These are phyloP conservation scores for Knoxia roxburghii DNA, from an alignment of 257 asterid species.

Conservation along the genomic window DNA sequence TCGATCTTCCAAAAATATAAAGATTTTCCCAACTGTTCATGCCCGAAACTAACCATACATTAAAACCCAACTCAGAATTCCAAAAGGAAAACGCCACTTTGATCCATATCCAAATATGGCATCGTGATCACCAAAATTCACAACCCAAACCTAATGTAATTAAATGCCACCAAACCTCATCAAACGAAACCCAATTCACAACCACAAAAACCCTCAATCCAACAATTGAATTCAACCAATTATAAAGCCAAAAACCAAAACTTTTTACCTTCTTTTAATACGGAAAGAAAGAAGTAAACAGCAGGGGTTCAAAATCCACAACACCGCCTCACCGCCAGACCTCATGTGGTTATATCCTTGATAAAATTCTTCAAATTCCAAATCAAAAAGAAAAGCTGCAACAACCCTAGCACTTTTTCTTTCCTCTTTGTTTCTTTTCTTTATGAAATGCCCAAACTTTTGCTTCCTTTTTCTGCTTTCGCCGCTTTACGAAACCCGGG, in stretches of 20 bases:
- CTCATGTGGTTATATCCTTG: conserved; percentile 21
- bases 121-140: conserved; percentile 3
- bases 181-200: not conserved
- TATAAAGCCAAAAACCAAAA: not conserved
- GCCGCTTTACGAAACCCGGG: not conserved
- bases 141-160: not conserved
- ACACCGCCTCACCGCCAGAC: conserved; percentile 32
- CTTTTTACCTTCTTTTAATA: conserved; percentile 39
- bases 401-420: conserved; percentile 10
- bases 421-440: conserved; percentile 7
- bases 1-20: not conserved
- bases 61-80: not conserved
- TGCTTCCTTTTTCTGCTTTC: not conserved
- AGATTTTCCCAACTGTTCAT: not conserved
- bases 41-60: not conserved
- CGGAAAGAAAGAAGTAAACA: conserved; percentile 24
- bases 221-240: not conserved
- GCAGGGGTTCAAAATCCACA: conserved; percentile 31
- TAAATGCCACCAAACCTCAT: not conserved
- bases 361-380: not conserved
- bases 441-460: conserved; percentile 4
- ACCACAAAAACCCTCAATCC: not conserved
- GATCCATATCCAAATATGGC: not conserved
- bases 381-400: conserved; percentile 5
- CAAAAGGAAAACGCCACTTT: not conserved